Conservation (phyloP, 176 grass and related monocot genomes). For the Zizania latifolia region DNA sequence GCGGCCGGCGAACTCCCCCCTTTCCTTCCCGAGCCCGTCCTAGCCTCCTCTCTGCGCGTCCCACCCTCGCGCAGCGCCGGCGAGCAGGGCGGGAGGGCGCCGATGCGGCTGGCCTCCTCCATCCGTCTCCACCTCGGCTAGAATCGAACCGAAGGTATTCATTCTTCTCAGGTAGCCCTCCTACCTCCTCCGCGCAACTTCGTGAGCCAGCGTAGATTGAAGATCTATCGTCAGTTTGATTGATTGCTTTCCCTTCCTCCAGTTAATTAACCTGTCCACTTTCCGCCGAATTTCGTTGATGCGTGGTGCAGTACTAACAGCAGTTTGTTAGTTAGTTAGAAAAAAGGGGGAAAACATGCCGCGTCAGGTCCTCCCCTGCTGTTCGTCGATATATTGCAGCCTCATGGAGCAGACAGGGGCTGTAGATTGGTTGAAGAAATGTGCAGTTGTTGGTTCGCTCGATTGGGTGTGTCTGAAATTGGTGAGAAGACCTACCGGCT, state of each 20-base stretch:
- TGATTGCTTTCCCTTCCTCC: not conserved
- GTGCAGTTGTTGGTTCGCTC: too few species aligned
- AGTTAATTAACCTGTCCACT: not conserved
- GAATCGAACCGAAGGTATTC: not conserved
- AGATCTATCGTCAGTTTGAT: not conserved
- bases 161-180: not conserved
- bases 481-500: too few species aligned
- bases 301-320: not conserved
- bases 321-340: too few species aligned
- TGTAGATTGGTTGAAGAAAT: too few species aligned
- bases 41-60: not conserved
- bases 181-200: not conserved
- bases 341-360: too few species aligned
- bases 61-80: not conserved
- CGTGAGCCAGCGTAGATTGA: not conserved
- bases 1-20: too few species aligned
- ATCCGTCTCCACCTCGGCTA: not conserved
- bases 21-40: not conserved
- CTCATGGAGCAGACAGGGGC: too few species aligned
- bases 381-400: too few species aligned
- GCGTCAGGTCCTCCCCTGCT: too few species aligned
- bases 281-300: not conserved
- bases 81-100: not conserved
- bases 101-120: not conserved
- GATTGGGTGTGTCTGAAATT: too few species aligned